Percentiles rank a stretch among this genome's conserved stretches.
phyloP scores from a whole-genome alignment of 306 rosid species.

The Lotus japonicus region DNA sequence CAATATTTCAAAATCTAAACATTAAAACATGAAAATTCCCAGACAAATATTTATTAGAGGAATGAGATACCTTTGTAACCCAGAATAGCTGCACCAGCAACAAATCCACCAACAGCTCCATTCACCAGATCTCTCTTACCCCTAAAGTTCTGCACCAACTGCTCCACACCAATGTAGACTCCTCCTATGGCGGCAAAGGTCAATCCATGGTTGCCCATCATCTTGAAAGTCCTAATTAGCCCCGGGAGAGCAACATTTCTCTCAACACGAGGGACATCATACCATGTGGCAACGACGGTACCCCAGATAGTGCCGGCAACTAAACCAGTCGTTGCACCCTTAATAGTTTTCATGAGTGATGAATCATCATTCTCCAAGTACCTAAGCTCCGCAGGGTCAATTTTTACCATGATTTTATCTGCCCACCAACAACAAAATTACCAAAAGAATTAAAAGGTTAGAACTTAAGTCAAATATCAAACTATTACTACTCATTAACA shows the following conservation, averaged over 20 bases:
- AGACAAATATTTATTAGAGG: neutral
- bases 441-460: neutral
- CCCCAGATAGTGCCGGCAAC: slow-evolving; percentile 83
- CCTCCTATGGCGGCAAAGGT: slow-evolving; percentile 99
- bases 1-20: neutral
- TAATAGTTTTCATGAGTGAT: slow-evolving; percentile 56
- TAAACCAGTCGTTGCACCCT: slow-evolving; percentile 87
- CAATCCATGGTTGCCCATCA: slow-evolving; percentile 85
- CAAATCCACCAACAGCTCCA: slow-evolving; percentile 96
- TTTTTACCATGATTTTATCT: slow-evolving; percentile 32
- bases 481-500: too few relatives aligned
- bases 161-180: slow-evolving; percentile 87
- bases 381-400: slow-evolving; percentile 79
- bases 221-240: slow-evolving; percentile 75
- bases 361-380: slow-evolving; percentile 90
- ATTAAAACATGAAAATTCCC: neutral
- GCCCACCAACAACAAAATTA: neutral
- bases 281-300: slow-evolving; percentile 83
- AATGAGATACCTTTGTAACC: slow-evolving; percentile 73
- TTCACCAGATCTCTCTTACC: slow-evolving; percentile 82
- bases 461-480: neutral
- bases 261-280: slow-evolving; percentile 97
- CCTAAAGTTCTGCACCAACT: slow-evolving; percentile 75
- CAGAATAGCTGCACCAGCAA: slow-evolving; percentile 82
- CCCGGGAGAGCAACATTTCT: slow-evolving; percentile 94